A percentile compares a stretch with the other conserved stretches of the same genome.
These are phyloP conservation scores for Seiridium cupressi DNA, from an alignment of 2,329 filamentous ascomycete species.

Conservation along the genomic window DNA sequence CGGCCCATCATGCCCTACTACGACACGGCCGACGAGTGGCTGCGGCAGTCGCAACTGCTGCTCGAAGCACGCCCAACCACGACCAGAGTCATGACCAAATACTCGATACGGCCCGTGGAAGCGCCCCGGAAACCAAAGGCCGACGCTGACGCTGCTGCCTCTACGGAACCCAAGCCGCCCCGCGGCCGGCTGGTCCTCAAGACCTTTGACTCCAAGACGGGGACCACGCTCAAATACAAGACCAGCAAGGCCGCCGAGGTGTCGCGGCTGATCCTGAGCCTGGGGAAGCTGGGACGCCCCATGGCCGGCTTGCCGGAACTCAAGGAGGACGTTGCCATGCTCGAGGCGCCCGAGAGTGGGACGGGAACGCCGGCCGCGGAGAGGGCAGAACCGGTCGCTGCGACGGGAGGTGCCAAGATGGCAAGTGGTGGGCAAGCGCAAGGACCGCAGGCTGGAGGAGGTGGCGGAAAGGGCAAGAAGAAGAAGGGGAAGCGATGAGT, in stretches of 20 bases:
- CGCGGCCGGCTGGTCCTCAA: slow-evolving; percentile 78
- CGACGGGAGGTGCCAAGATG: slow-evolving; percentile 16
- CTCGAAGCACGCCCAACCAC: slow-evolving; percentile 82
- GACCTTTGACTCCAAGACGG: slow-evolving; percentile 81
- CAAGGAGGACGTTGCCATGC: slow-evolving; percentile 30
- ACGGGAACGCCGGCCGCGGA: slow-evolving; percentile 27
- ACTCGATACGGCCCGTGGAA: slow-evolving; percentile 56
- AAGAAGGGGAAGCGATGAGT: slow-evolving; percentile 66
- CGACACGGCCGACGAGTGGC: slow-evolving; percentile 83
- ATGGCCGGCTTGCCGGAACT: slow-evolving; percentile 56
- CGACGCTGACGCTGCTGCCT: slow-evolving; percentile 25
- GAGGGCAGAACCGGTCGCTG: slow-evolving; percentile 17
- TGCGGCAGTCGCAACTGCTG: slow-evolving; percentile 81
- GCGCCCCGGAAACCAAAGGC: slow-evolving; percentile 19
- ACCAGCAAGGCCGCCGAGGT: slow-evolving; percentile 93
- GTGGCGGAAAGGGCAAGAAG: slow-evolving; percentile 61
- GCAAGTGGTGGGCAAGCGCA: slow-evolving; percentile 20
- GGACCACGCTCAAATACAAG: slow-evolving; percentile 83
- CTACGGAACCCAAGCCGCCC: slow-evolving; percentile 35
- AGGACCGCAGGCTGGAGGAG: slow-evolving; percentile 20
- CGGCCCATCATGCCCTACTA: slow-evolving; percentile 71
- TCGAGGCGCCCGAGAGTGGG: slow-evolving; percentile 35
- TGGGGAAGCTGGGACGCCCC: slow-evolving; percentile 73
- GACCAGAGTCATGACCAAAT: slow-evolving; percentile 88
- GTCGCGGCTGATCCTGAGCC: slow-evolving; percentile 70